A percentile compares a stretch with the other conserved stretches of the same genome.
Conservation (phyloP, 331 rosid genomes). For the Saraca asoca region DNA sequence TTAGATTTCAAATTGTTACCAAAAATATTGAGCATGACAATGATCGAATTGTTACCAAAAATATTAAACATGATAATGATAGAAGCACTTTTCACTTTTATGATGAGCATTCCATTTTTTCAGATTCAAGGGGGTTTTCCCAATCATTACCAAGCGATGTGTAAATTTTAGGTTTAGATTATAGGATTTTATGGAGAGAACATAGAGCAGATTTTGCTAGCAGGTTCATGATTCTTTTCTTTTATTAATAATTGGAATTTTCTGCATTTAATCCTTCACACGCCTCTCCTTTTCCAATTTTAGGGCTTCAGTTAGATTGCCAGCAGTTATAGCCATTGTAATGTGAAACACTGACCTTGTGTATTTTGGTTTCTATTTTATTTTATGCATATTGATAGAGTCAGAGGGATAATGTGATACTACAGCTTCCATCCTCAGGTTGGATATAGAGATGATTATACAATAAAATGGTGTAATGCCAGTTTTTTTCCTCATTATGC, state of each 20-base stretch:
- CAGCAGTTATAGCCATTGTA: too few species aligned
- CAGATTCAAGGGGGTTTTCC: conserved; percentile 56
- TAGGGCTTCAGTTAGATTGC: conserved; percentile 34
- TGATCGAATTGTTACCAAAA: conserved; percentile 26
- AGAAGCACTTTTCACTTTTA: conserved; percentile 40
- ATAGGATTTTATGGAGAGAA: conserved; percentile 50
- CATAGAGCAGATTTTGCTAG: too few species aligned
- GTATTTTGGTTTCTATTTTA: too few species aligned
- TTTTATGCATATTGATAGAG: too few species aligned
- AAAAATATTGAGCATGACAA: conserved; percentile 26
- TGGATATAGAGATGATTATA: conserved; percentile 36
- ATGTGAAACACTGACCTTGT: too few species aligned
- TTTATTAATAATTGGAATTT: too few species aligned
- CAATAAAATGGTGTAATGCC: too few species aligned
- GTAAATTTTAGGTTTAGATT: conserved; percentile 71
- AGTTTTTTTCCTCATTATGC: conserved; percentile 5
- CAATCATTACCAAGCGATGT: conserved; percentile 86
- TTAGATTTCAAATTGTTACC: conserved; percentile 30
- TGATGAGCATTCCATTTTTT: conserved; percentile 35
- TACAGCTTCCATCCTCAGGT: conserved; percentile 31
- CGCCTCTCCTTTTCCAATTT: conserved; percentile 28
- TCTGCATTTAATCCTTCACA: neutral
- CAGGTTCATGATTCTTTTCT: too few species aligned
- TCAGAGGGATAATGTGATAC: conserved; percentile 27
- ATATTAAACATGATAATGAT: conserved; percentile 37